Conservation (phyloP, 106 monocot species). For the Allium fistulosum region DNA sequence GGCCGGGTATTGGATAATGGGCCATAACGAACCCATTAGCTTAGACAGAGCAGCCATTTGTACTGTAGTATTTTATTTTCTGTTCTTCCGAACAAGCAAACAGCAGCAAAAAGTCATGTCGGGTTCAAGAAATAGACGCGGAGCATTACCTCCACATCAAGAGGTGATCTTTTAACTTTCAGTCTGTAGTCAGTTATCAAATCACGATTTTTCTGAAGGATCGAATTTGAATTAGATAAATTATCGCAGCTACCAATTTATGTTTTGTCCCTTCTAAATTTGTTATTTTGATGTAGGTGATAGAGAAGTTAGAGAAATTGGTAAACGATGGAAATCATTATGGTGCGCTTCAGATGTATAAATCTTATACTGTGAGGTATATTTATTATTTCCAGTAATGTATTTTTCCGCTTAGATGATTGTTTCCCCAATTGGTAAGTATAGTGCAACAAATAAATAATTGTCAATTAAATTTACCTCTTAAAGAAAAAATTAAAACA, state of each 20-base stretch:
- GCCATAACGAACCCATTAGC: no score
- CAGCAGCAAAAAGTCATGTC: conserved; percentile 10
- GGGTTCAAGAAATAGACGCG: conserved; percentile 9
- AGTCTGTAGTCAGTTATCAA: background rate
- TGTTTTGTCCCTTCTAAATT: background rate
- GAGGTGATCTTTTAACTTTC: conserved; percentile 9
- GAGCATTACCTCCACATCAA: conserved; percentile 23
- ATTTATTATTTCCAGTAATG: background rate
- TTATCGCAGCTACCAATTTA: background rate
- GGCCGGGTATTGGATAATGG: no score
- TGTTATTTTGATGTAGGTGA: conserved; percentile 12
- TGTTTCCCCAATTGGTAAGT: no score
- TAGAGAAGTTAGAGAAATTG: conserved; percentile 17
- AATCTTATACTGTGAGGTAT: conserved; percentile 24
- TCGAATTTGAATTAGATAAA: background rate
- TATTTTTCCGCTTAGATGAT: no score
- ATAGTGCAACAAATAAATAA: no score
- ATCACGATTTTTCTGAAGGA: background rate
- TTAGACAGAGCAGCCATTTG: no score
- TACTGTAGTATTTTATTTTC: background rate
- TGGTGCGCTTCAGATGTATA: conserved; percentile 26
- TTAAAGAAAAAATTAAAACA: no score
- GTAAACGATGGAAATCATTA: conserved; percentile 23
- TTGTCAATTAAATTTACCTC: no score
- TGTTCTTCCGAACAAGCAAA: background rate